Conservation (phyloP, 257 asterid genomes). For the Nicotiana attenuata region DNA sequence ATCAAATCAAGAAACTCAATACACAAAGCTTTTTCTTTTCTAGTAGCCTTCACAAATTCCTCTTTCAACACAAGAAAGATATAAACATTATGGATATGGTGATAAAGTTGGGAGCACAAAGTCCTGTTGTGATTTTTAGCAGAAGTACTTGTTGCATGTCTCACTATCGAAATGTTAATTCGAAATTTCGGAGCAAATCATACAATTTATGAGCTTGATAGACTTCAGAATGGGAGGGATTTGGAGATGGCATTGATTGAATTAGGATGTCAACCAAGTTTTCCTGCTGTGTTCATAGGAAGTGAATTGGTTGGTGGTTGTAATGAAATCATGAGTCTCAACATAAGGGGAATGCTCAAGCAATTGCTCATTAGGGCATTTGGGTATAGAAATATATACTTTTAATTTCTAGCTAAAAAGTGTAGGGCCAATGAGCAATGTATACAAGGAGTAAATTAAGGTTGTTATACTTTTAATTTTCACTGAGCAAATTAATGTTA, state of each 20-base stretch:
- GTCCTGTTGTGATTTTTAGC: background rate
- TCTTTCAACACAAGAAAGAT: background rate
- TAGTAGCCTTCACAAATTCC: background rate
- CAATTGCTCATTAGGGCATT: constrained; percentile 4
- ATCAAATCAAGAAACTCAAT: constrained; percentile 1
- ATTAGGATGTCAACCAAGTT: background rate
- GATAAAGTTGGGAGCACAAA: background rate
- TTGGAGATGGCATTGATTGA: background rate
- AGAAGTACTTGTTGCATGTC: constrained; percentile 3
- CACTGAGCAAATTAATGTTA: too few relatives aligned
- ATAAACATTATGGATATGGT: background rate
- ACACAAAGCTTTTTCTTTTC: background rate
- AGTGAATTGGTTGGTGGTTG: background rate
- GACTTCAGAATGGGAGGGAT: background rate
- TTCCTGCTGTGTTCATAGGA: constrained; percentile 1
- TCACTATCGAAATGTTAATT: background rate
- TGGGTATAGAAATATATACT: background rate
- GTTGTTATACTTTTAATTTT: too few relatives aligned
- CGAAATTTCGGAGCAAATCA: background rate
- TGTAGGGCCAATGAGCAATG: too few relatives aligned
- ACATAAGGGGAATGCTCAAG: background rate
- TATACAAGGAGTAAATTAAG: too few relatives aligned
- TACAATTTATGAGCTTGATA: background rate
- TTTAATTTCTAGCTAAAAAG: too few relatives aligned
- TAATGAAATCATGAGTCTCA: constrained; percentile 5